These are phyloP conservation scores for Sclerotinia borealis DNA, from an alignment of 2,329 filamentous ascomycete species.

Conservation along the genomic window DNA sequence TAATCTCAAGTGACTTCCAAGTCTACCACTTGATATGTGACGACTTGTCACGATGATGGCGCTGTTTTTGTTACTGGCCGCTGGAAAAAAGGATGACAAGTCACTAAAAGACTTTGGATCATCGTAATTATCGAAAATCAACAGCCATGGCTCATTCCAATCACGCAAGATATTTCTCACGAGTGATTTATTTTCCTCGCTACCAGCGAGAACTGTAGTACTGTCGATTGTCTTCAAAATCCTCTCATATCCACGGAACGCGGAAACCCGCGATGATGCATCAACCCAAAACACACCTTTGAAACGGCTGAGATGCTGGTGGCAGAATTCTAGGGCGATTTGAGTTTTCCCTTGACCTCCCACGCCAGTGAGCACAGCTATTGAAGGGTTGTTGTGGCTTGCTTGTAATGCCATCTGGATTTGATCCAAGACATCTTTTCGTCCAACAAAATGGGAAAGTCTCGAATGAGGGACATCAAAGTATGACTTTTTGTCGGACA, in stretches of 20 bases:
- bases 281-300: conserved; percentile 24
- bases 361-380: conserved; percentile 1
- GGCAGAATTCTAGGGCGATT: conserved; percentile 4
- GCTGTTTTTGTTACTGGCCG: neutral
- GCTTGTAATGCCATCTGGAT: neutral
- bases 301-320: neutral
- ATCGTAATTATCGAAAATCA: conserved; percentile 27
- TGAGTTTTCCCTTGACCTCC: conserved; percentile 14
- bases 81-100: conserved; percentile 5
- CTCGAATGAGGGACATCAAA: conserved; percentile 1
- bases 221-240: conserved; percentile 15
- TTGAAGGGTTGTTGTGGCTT: neutral
- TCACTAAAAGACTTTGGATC: conserved; percentile 12
- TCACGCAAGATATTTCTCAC: conserved; percentile 9
- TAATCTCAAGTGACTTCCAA: conserved; percentile 5
- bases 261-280: conserved; percentile 13
- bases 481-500: neutral
- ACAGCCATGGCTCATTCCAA: conserved; percentile 17
- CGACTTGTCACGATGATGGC: conserved; percentile 17
- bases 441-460: conserved; percentile 1
- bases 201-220: neutral
- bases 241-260: conserved; percentile 15
- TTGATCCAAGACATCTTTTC: neutral
- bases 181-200: conserved; percentile 2
- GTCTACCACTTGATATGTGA: conserved; percentile 9